Evolutionary conservation across 2,329 filamentous ascomycete genomes (phyloP).

Genomic region (Cladosporium oxysporum): DNA sequence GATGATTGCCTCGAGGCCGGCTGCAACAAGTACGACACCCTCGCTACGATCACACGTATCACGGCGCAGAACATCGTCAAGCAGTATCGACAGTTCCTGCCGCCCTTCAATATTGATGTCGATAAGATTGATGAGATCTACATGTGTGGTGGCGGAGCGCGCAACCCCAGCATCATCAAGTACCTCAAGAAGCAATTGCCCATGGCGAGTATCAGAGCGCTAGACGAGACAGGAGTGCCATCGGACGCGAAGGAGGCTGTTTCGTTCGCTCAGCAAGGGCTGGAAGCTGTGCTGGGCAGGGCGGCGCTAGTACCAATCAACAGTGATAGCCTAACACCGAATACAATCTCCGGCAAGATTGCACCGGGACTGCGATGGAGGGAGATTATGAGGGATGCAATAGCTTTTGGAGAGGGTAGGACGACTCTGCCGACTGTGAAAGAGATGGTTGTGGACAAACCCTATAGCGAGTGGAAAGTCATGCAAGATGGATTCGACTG

Average conservation of each 20-base stretch:
- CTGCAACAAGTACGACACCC: conserved; percentile 26
- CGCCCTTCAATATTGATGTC: conserved; percentile 16
- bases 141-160: conserved; percentile 33
- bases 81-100: conserved; percentile 27
- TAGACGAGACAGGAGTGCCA: conserved; percentile 38
- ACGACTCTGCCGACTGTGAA: conserved; percentile 15
- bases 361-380: conserved; percentile 17
- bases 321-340: conserved; percentile 18
- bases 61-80: conserved; percentile 30
- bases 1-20: conserved; percentile 21
- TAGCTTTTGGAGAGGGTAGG: conserved; percentile 10
- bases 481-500: no score
- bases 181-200: conserved; percentile 14
- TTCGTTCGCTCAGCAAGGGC: conserved; percentile 39
- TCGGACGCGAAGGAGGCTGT: conserved; percentile 39
- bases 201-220: conserved; percentile 20
- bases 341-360: conserved; percentile 20
- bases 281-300: conserved; percentile 38
- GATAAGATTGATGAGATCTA: conserved; percentile 32
- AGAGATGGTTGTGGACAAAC: conserved; percentile 10
- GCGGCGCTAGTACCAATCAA: conserved; percentile 25
- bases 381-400: conserved; percentile 16
- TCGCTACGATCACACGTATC: conserved; percentile 33
- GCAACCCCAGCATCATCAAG: conserved; percentile 34
- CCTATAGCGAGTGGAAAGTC: conserved; percentile 11